These are phyloP conservation scores for Mortierella sp. DNA, from an alignment of 371 early-diverging fungal genomes.

Conservation along the genomic window DNA sequence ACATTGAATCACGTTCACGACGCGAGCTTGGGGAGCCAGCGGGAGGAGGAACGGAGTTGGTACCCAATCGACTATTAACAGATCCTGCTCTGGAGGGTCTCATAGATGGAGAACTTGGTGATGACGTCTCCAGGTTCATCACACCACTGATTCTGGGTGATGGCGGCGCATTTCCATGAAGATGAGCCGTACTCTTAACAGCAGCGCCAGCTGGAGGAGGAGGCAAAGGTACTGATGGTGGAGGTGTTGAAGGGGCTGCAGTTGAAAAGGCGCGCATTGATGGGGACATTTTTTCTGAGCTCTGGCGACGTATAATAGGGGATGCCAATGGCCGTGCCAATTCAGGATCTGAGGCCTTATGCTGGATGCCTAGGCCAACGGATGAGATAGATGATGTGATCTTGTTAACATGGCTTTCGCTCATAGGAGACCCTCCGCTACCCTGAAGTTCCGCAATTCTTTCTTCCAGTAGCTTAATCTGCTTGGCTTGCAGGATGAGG, in stretches of 20 bases:
- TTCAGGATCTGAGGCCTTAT: conserved; percentile 41
- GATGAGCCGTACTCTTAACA: conserved; percentile 16
- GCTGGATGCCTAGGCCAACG: conserved; percentile 35
- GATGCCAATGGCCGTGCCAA: conserved; percentile 9
- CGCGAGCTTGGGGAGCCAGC: not conserved
- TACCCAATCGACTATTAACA: not conserved
- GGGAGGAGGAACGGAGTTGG: not conserved
- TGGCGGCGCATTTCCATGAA: conserved; percentile 27
- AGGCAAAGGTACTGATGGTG: conserved; percentile 42
- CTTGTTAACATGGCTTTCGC: not conserved
- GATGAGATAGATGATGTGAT: conserved; percentile 1
- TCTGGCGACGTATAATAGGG: conserved; percentile 15
- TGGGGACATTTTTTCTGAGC: conserved; percentile 31
- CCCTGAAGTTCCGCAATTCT: conserved; percentile 38
- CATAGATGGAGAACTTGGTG: conserved; percentile 27
- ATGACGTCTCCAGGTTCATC: conserved; percentile 18
- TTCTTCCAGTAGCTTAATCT: conserved; percentile 48
- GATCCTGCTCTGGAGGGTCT: conserved; percentile 35
- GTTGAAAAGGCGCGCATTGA: conserved; percentile 25
- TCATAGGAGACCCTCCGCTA: conserved; percentile 18
- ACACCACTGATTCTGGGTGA: conserved; percentile 36
- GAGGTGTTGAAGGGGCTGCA: conserved; percentile 35
- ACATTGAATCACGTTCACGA: conserved; percentile 34
- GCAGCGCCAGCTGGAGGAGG: conserved; percentile 24
- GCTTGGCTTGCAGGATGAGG: conserved; percentile 47